Evolutionary conservation across 2,329 filamentous ascomycete genomes (phyloP).

Genomic region (Aspergillus vadensis): DNA sequence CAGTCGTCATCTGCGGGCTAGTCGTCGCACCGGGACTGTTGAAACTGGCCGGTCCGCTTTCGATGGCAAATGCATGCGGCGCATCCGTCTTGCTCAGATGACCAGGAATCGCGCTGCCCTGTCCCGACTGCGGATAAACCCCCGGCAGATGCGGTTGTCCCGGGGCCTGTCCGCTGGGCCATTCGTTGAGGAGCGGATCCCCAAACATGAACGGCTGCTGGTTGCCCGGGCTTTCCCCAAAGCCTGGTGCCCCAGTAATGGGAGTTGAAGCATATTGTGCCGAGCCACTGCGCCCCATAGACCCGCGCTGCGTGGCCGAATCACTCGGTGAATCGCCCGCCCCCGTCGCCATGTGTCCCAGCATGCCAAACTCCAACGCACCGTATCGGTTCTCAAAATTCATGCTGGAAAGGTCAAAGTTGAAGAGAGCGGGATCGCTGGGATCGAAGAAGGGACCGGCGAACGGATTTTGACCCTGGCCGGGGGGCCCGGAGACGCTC

Average conservation of each 20-base stretch:
- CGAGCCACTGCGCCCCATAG: slow-evolving; percentile 47
- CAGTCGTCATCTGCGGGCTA: slow-evolving; percentile 51
- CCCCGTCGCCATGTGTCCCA: slow-evolving; percentile 93
- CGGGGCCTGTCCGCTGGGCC: slow-evolving; percentile 43
- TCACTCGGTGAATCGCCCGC: slow-evolving; percentile 79
- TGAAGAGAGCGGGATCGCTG: slow-evolving; percentile 88
- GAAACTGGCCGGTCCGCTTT: slow-evolving; percentile 58
- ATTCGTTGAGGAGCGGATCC: slow-evolving; percentile 49
- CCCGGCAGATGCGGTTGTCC: slow-evolving; percentile 35
- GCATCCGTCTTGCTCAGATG: slow-evolving; percentile 48
- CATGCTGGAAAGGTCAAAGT: slow-evolving; percentile 90
- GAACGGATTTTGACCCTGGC: slow-evolving; percentile 47
- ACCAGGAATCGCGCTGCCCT: slow-evolving; percentile 41
- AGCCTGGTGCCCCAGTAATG: slow-evolving; percentile 36
- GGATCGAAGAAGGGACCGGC: slow-evolving; percentile 74
- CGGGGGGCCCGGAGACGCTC: slow-evolving; percentile 52
- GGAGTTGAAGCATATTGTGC: slow-evolving; percentile 43
- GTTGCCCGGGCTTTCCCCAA: slow-evolving; percentile 48
- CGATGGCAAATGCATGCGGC: slow-evolving; percentile 64
- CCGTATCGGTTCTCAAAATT: slow-evolving; percentile 97
- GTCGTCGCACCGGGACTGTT: slow-evolving; percentile 61
- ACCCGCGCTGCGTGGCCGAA: slow-evolving; percentile 49
- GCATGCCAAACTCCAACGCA: slow-evolving; percentile 91
- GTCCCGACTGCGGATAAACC: slow-evolving; percentile 35
- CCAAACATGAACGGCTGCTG: slow-evolving; percentile 50